A percentile compares a stretch with the other conserved stretches of the same genome.
Conservation (phyloP, 2,329 filamentous ascomycete genomes). For the Fusarium verticillioides region DNA sequence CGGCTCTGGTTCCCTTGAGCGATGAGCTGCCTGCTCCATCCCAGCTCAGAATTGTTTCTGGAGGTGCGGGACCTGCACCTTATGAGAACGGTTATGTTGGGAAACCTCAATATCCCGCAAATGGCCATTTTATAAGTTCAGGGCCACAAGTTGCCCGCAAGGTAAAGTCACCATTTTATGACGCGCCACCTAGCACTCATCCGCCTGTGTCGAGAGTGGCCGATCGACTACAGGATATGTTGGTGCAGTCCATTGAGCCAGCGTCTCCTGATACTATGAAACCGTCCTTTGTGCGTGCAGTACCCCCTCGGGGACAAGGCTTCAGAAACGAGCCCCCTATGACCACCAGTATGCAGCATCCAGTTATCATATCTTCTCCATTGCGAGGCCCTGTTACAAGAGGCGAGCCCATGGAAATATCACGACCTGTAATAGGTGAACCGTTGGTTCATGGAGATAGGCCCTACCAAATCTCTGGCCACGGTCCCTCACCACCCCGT, state of each 20-base stretch:
- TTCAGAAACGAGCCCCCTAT: constrained; percentile 35
- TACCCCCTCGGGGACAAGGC: constrained; percentile 45
- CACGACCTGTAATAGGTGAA: constrained; percentile 30
- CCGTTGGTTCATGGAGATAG: constrained; percentile 13
- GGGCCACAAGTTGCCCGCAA: constrained; percentile 40
- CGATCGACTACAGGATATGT: constrained; percentile 52
- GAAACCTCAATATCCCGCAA: constrained; percentile 32
- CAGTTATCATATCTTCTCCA: constrained; percentile 35
- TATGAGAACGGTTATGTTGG: constrained; percentile 46
- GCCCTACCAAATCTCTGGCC: constrained; percentile 18
- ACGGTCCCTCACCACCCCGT: constrained; percentile 16
- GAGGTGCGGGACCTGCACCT: constrained; percentile 38
- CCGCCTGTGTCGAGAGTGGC: constrained; percentile 27
- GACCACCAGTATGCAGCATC: constrained; percentile 35
- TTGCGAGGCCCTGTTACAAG: constrained; percentile 26
- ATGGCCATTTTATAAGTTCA: constrained; percentile 28
- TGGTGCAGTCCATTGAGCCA: constrained; percentile 60
- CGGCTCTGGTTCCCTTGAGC: constrained; percentile 11
- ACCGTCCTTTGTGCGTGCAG: constrained; percentile 50
- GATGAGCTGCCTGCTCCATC: constrained; percentile 33
- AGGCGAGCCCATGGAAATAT: constrained; percentile 30
- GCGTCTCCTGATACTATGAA: constrained; percentile 51
- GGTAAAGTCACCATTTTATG: constrained; percentile 43
- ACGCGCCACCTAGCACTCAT: constrained; percentile 34
- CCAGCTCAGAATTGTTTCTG: constrained; percentile 32